Evolutionary conservation across 2,329 filamentous ascomycete genomes (phyloP), one percentile per base, ranked within the genome.

Genomic region (Apiospora koreana): DNA sequence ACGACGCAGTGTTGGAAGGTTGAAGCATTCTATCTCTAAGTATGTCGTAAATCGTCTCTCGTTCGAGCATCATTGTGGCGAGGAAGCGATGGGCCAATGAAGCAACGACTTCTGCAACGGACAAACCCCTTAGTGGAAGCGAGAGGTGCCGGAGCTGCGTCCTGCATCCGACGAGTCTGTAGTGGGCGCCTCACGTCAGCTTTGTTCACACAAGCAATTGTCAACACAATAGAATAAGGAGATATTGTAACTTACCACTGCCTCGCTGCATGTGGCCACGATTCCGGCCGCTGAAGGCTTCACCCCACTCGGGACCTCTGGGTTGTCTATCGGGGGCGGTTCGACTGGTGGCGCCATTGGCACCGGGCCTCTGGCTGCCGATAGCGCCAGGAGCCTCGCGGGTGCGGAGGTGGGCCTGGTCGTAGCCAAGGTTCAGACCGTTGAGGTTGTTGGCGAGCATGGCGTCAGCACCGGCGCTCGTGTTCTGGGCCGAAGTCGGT

Each of bases 271-370:
- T 85, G 77, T 92, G 89, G 28, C 89, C 89, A 66, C 89, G 86
- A 71, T 80, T 81, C 70, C 89, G 87, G 25, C 82, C 81, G 46
- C 80, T 83, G 74, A 91, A 91, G 80, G 82, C 62, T 81, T 82
- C 77, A 43, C 89, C 88, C 89, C 89, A 91, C 76, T 89, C 87
- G 1, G 89, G 89, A 35, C 88, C 88, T 35, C 88, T 85, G n/a
- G 89, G 89, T 79, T 92, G 89, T 71, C 89, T 84, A 74, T 91
- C 89, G 3, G 88, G 88, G 12, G 84, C 85, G 35, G 81, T 83
- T 68, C 83, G 81, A 69, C 76, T 80, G 68, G 77, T 83, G 67
- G 78, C 77, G 35, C 83, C 82, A 71, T 83, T 86, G 18, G 86
- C 83, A 18, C 85, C 81, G 9, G 89, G 88, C 64, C 89, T 85